Evolutionary conservation across 2,329 filamentous ascomycete genomes (phyloP), one percentile per base, ranked within the genome.

Genomic region (Fusarium sp.): DNA sequence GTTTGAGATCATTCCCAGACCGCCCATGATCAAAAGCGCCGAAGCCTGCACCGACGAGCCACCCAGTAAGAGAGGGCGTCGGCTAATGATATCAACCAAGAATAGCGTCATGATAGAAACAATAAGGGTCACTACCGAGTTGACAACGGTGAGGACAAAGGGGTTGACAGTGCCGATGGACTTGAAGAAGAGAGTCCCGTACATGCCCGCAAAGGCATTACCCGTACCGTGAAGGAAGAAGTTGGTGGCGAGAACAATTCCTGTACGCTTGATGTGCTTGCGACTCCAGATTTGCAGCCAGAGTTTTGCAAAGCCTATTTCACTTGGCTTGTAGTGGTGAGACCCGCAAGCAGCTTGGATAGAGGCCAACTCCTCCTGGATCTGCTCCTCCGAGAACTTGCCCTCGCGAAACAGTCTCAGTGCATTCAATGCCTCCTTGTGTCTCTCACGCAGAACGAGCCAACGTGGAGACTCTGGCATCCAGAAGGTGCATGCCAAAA

Each of bases 21-120:
- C 82, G 27, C 81, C 83, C 82, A 84, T 83, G 8, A 80, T 79
- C 20, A 84, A 75, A 3, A 83, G 73, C 6, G 75, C 74, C 6
- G 67, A 67, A 2, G 76, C 72, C 56, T 83, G 82, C 14, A 83
- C 45, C 13, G 67, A 52, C 1, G 77, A 76, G 3, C 80, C 79
- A 14, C 78, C 64, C 11, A 81, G 65, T 10, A 82, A 72, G 58
- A 79, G 50, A 11, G 70, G 66, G 8, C 77, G 67, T 31, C 73
- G 71, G 5, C 77, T 77, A n/a, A 74, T 57, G 5, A 64, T 60
- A 34, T 79, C 77, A 6, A 73, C 71, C 31, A 78, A 50, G 20
- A 69, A 27, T 37, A 75, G 68, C 3, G 72, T 67, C 14, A 67
- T 47, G 5, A 77, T 47, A 6, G 71, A 69, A 27, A 68, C 66